Evolutionary conservation across 2,329 filamentous ascomycete genomes (phyloP).

Genomic region (Fonsecaea pugnacius): DNA sequence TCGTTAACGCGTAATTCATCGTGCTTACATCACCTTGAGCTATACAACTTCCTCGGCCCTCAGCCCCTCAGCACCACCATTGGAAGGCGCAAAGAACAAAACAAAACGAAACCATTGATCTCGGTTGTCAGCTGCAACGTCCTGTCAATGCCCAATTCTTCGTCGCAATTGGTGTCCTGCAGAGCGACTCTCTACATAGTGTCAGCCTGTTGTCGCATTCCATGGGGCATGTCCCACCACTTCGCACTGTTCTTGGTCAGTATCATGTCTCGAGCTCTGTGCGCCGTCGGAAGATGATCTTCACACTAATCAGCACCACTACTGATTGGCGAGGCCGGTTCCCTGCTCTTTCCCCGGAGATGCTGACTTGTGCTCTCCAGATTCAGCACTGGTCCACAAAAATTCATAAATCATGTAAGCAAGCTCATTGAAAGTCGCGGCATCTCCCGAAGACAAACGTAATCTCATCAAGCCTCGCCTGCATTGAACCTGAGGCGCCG

Average conservation of each 20-base stretch:
- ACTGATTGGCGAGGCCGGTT: not conserved
- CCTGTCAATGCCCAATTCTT: not conserved
- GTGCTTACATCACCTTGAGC: too few species aligned
- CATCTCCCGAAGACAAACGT: slow-evolving; percentile 13
- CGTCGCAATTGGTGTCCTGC: not conserved
- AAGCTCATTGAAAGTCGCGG: not conserved
- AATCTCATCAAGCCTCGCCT: slow-evolving; percentile 9
- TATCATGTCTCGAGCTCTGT: not conserved
- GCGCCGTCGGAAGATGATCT: not conserved
- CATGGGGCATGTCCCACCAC: not conserved
- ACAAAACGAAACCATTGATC: too few species aligned
- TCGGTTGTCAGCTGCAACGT: too few species aligned
- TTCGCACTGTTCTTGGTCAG: not conserved
- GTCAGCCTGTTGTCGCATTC: not conserved
- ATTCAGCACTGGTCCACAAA: not conserved
- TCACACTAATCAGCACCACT: not conserved
- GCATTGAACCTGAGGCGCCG: not conserved
- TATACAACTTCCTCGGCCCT: too few species aligned
- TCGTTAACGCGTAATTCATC: too few species aligned
- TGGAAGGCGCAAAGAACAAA: too few species aligned
- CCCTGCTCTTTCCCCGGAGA: not conserved
- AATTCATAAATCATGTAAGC: slow-evolving; percentile 12
- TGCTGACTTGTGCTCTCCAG: not conserved
- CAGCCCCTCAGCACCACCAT: too few species aligned
- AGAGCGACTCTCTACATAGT: not conserved